These are phyloP conservation scores for Trichosporon ovoides DNA, from an alignment of 1,284 basidiomycete genomes.

Conservation along the genomic window DNA sequence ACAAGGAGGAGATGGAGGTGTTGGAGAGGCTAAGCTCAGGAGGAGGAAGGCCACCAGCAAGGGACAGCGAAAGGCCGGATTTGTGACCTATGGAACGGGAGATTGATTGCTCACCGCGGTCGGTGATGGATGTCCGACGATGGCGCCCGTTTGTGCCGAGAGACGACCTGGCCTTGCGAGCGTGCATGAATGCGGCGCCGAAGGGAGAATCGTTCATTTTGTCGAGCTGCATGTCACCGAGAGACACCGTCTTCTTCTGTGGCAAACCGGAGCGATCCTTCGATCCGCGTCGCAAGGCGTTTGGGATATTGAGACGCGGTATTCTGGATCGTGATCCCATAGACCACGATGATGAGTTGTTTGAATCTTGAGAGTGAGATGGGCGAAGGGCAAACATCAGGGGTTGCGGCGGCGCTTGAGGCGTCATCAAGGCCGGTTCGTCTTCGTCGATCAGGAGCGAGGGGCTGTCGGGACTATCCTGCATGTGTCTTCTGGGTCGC, in stretches of 20 bases:
- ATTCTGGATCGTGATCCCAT: constrained; percentile 16
- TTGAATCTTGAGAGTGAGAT: constrained; percentile 35
- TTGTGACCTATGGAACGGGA: constrained; percentile 47
- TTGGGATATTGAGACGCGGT: constrained; percentile 30
- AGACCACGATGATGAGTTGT: constrained; percentile 9
- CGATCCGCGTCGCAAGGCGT: constrained; percentile 21
- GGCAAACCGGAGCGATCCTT: constrained; percentile 13
- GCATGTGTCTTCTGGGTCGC: constrained; percentile 1
- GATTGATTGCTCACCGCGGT: constrained; percentile 25
- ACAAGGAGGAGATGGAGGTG: constrained; percentile 41
- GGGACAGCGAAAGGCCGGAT: constrained; percentile 43
- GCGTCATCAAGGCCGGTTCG: constrained; percentile 9
- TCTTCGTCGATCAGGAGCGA: constrained; percentile 14
- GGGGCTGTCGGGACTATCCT: constrained; percentile 4
- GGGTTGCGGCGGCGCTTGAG: constrained; percentile 5
- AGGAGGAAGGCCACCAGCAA: constrained; percentile 23
- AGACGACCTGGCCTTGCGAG: constrained; percentile 16
- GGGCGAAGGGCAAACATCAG: constrained; percentile 37
- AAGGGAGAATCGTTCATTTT: constrained; percentile 36
- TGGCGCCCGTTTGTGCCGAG: constrained; percentile 6
- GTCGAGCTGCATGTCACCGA: constrained; percentile 36
- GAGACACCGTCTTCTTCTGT: constrained; percentile 43
- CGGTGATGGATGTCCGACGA: constrained; percentile 7
- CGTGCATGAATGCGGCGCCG: constrained; percentile 23
- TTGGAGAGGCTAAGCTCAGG: constrained; percentile 41